Base-by-base conservation (phyloP, 2,329 filamentous ascomycete species). In the Macrophomina phaseolina region DNA sequence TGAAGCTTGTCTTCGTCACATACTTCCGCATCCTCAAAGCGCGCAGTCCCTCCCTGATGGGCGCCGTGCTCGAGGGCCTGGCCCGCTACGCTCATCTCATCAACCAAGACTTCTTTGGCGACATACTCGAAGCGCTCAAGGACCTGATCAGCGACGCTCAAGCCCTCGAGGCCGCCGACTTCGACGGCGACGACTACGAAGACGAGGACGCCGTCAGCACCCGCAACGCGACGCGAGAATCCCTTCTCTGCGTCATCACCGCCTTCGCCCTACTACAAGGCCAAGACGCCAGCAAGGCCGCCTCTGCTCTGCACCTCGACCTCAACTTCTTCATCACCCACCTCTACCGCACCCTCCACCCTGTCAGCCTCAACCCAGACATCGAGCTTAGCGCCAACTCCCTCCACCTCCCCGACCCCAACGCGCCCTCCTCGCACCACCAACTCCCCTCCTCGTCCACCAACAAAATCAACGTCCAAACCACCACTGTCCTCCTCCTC, bases 81-180 rank as follows among this genome's bases (percentile, higher is more conserved):
- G 94, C 94, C 61, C 93, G 93, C 76, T 99, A 97, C 76, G 90
- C 94, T 3, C 95, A 97, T 77, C 86, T 99, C 68, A 99, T 99
- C 84, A 99, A 99, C 81, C 93, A 99, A 76, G 93, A 99, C 76
- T 98, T 99, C 83, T 99, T 99, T 73, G 95, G 94, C 34, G 95
- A 99, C 76, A 85, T 99, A 36, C 87, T 99, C 11, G 95, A 98
- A 80, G 94, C 93, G 0, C 84, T 99, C 46, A 96, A 97, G 78
- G 95, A 99, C 70, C 86, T 99, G 52, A 94, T 98, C 73, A 87
- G 88, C 4, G 88, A 94, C 71, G 90, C 91, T 63, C 78, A 83
- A 67, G 77, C 81, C 46, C 76, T 78, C n/a, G 78, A 78, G 14
- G 73, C 81, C 2, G 79, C 81, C 8, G 76, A 81, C 3, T 76